Evolutionary conservation across 225 moss, liverwort and hornwort species (phyloP).

Genomic region (Pleurozium schreberi): DNA sequence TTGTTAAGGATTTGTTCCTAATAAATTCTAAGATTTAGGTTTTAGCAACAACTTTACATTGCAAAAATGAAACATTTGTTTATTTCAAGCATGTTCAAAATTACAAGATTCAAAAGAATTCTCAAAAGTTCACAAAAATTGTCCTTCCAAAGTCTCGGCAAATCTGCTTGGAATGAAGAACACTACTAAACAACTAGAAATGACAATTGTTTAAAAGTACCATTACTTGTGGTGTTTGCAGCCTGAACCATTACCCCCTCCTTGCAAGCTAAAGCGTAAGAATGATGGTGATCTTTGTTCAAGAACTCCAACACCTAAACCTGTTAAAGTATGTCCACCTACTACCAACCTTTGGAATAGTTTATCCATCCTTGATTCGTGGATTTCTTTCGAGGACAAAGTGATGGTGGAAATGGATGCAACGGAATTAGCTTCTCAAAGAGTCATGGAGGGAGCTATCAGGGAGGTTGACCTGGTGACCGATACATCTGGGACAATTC

Average conservation of each 20-base stretch:
- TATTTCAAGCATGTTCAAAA: not conserved
- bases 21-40: not conserved
- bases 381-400: slow-evolving; percentile 37
- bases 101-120: not conserved
- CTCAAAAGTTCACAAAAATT: not conserved
- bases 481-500: not conserved
- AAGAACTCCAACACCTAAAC: slow-evolving; percentile 15
- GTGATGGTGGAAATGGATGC: slow-evolving; percentile 26
- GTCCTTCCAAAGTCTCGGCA: not conserved
- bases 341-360: not conserved
- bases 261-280: not conserved
- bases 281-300: slow-evolving; percentile 2
- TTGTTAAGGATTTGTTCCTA: not conserved
- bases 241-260: not conserved
- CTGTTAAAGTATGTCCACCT: not conserved
- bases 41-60: not conserved
- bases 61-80: not conserved
- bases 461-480: slow-evolving; percentile 22
- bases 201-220: not conserved
- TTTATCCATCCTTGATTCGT: slow-evolving; percentile 13
- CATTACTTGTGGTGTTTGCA: not conserved
- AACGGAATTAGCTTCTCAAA: slow-evolving; percentile 8
- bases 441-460: not conserved
- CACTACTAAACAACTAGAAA: not conserved
- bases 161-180: not conserved